Evolutionary conservation across 768 basidiomycete genomes (phyloP).

Genomic region (Xerocomellus amylosporus): DNA sequence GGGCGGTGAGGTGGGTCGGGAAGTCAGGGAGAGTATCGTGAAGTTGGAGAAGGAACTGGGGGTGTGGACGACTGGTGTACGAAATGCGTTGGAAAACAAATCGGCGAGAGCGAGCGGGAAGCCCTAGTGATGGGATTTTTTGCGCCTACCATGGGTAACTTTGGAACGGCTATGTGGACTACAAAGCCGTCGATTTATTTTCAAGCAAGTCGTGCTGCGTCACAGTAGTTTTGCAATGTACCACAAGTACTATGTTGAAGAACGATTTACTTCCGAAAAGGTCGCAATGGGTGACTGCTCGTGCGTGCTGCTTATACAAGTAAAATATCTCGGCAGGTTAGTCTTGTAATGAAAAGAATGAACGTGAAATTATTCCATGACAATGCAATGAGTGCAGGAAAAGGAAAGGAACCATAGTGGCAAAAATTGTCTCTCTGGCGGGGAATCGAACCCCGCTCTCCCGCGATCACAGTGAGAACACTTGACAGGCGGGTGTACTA

Average conservation of each 20-base stretch:
- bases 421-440: constrained; percentile 39
- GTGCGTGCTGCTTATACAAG: too few species aligned
- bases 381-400: not conserved
- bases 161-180: too few species aligned
- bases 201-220: not conserved
- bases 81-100: constrained; percentile 50
- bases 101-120: not conserved
- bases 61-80: constrained; percentile 63
- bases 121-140: not conserved
- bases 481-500: constrained; percentile 48
- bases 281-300: too few species aligned
- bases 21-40: constrained; percentile 57
- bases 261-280: too few species aligned
- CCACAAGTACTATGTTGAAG: too few species aligned
- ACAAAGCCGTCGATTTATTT: too few species aligned
- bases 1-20: constrained; percentile 68
- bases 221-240: too few species aligned
- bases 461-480: constrained; percentile 25
- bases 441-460: constrained; percentile 46
- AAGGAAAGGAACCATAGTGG: too few species aligned
- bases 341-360: too few species aligned
- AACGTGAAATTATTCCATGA: not conserved
- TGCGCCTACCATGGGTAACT: too few species aligned
- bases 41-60: constrained; percentile 70
- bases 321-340: not conserved